Evolutionary conservation across 257 asterid species (phyloP).

Genomic region (Primulina huaijiensis): DNA sequence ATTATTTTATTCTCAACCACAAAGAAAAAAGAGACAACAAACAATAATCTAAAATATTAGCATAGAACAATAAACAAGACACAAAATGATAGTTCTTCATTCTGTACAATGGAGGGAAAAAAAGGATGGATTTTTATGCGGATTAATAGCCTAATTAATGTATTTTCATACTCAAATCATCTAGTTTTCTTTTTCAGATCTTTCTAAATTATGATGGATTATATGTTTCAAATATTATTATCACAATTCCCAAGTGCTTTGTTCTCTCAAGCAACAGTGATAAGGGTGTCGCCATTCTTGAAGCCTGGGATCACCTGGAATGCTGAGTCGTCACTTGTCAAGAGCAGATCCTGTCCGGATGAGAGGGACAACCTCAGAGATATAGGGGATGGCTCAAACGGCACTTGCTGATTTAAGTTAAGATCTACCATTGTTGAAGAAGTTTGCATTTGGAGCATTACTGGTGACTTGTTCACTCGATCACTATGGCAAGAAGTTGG

Average conservation of each 20-base stretch:
- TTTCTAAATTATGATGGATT: slow-evolving; percentile 28
- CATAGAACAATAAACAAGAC: slow-evolving; percentile 41
- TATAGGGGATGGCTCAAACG: slow-evolving; percentile 39
- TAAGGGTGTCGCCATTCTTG: slow-evolving; percentile 45
- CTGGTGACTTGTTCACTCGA: slow-evolving; percentile 26
- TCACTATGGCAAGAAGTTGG: slow-evolving; percentile 26
- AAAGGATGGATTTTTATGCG: slow-evolving; percentile 30
- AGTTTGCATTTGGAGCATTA: slow-evolving; percentile 32
- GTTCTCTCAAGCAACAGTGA: slow-evolving; percentile 48
- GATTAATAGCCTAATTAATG: slow-evolving; percentile 33
- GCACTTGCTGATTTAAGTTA: slow-evolving; percentile 37
- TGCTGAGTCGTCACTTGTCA: slow-evolving; percentile 31
- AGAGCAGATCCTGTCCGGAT: slow-evolving; percentile 45
- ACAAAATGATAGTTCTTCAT: slow-evolving; percentile 48
- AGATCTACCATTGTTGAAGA: slow-evolving; percentile 40
- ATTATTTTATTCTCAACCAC: slow-evolving; percentile 34
- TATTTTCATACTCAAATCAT: slow-evolving; percentile 5
- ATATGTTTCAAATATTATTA: slow-evolving; percentile 25
- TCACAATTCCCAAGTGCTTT: neutral
- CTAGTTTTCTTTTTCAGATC: slow-evolving; percentile 28
- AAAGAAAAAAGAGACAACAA: slow-evolving; percentile 20
- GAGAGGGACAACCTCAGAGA: slow-evolving; percentile 69
- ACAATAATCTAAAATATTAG: slow-evolving; percentile 32
- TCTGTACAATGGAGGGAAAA: slow-evolving; percentile 49
- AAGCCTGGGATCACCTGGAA: slow-evolving; percentile 36